Conservation (phyloP, 78 protist species). For the Monocercomonoides exilis region DNA sequence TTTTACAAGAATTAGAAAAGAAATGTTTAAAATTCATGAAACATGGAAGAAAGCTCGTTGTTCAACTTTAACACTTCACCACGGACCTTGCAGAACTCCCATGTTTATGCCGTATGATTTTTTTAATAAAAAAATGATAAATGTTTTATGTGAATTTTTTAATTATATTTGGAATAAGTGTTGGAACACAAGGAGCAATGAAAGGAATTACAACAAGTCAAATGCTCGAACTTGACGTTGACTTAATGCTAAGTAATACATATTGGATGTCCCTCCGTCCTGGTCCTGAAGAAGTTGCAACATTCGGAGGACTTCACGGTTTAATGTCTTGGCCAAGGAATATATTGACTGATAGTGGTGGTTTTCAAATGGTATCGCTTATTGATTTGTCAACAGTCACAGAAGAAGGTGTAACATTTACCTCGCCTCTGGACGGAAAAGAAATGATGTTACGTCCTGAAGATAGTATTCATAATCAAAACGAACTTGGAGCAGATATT, state of each 20-base stretch:
- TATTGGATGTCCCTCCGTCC: constrained; percentile 18
- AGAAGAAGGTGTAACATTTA: constrained; percentile 40
- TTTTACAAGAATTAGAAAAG: too few species aligned
- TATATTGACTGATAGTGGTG: constrained; percentile 39
- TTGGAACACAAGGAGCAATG: constrained; percentile 29
- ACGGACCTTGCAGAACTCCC: neutral
- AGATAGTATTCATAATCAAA: constrained; percentile 16
- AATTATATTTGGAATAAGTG: neutral
- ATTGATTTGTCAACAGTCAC: constrained; percentile 13
- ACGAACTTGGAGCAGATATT: constrained; percentile 32
- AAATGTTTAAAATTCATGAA: neutral
- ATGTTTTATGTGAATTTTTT: neutral
- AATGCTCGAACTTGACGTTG: neutral
- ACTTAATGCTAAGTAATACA: constrained; percentile 22
- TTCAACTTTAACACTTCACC: neutral
- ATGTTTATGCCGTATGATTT: constrained; percentile 6
- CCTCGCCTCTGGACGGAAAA: constrained; percentile 8
- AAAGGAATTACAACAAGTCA: constrained; percentile 22
- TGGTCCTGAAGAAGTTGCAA: constrained; percentile 1
- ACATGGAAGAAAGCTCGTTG: constrained; percentile 1
- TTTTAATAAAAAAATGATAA: neutral
- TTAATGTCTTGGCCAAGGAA: neutral
- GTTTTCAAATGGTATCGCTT: constrained; percentile 36
- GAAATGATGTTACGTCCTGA: constrained; percentile 28
- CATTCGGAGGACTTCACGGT: constrained; percentile 27